These are phyloP conservation scores for Hyaloperonospora brassicae DNA, from an alignment of 352 stramenopile genomes.

Conservation along the genomic window DNA sequence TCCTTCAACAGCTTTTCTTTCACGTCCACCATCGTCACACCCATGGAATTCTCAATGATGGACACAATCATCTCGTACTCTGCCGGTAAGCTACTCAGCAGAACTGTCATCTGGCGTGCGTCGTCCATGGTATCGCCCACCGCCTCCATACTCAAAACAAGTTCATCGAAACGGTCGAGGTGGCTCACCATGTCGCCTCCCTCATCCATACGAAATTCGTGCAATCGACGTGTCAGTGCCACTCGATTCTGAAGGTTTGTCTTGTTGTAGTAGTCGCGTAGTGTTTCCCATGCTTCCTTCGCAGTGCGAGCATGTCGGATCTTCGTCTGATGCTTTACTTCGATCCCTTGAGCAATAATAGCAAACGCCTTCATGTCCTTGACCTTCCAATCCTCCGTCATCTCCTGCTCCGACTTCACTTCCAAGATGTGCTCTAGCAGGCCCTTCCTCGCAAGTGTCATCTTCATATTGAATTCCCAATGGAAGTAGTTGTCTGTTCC, in stretches of 20 bases:
- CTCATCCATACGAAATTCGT: background rate
- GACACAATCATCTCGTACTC: background rate
- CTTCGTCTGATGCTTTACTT: no score
- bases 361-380: background rate
- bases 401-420: background rate
- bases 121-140: background rate
- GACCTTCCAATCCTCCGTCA: conserved; percentile 1
- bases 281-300: no score
- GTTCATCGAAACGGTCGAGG: background rate
- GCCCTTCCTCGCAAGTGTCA: background rate
- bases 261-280: no score
- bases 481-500: background rate
- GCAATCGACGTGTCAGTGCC: background rate
- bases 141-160: conserved; percentile 1
- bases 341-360: background rate
- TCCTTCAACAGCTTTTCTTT: conserved; percentile 3
- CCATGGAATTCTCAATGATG: conserved; percentile 1
- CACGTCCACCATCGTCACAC: background rate
- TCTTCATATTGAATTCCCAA: conserved; percentile 1
- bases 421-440: conserved; percentile 1
- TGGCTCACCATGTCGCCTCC: background rate
- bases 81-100: background rate
- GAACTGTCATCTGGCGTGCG: background rate
- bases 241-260: no score
- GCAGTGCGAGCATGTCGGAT: no score